phyloP scores from a whole-genome alignment of 2,329 filamentous ascomycete species.

The Aureobasidium sp. region DNA sequence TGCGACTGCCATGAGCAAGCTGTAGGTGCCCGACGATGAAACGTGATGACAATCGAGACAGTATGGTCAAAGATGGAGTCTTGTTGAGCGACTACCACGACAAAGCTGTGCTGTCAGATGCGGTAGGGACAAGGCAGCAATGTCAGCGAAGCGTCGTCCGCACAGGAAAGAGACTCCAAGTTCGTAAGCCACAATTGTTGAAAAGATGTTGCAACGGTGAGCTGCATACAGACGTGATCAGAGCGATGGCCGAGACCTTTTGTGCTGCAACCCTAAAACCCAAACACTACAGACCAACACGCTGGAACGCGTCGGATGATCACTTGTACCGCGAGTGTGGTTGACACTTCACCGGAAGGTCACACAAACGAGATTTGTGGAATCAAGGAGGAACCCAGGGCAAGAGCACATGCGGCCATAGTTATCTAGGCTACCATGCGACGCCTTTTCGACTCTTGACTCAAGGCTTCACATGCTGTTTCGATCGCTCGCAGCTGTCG shows the following conservation, averaged over 20 bases:
- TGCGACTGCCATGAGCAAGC: neutral
- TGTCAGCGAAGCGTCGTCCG: neutral
- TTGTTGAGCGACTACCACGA: neutral
- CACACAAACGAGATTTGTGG: neutral
- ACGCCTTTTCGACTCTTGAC: neutral
- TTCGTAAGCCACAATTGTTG: neutral
- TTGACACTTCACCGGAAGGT: neutral
- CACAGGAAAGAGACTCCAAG: neutral
- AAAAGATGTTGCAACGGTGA: neutral
- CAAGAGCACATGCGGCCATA: neutral
- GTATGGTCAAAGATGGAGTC: too few species aligned
- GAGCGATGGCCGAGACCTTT: neutral
- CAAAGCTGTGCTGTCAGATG: neutral
- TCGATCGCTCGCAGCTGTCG: neutral
- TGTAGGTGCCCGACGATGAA: neutral
- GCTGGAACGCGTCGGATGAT: conserved; percentile 4
- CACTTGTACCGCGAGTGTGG: neutral
- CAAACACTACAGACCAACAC: neutral
- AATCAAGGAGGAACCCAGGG: neutral
- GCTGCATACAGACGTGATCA: too few species aligned
- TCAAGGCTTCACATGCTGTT: neutral
- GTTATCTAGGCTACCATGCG: neutral
- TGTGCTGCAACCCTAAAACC: neutral
- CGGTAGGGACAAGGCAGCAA: neutral
- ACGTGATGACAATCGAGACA: neutral